Evolutionary conservation across 169 alveolate species (phyloP).

Genomic region (Eimeria necatrix): DNA sequence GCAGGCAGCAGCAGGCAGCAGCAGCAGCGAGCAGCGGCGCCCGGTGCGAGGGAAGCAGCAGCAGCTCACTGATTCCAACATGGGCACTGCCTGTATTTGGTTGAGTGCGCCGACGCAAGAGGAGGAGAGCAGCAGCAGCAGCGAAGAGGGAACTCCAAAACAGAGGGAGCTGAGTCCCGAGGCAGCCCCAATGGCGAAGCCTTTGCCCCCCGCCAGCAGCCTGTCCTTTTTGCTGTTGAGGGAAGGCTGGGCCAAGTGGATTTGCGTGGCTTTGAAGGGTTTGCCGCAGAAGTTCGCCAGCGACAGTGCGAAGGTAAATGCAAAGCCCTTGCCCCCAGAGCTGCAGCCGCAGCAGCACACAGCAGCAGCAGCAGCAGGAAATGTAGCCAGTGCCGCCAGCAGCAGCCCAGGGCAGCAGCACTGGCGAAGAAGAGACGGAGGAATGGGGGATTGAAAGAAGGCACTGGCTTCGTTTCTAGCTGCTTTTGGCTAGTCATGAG

Average conservation of each 20-base stretch:
- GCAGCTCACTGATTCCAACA: constrained; percentile 75
- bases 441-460: not conserved
- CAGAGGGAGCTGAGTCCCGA: constrained; percentile 76
- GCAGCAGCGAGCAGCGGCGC: not conserved
- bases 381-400: not conserved
- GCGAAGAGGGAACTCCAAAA: constrained; percentile 76
- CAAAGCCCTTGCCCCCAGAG: constrained; percentile 71
- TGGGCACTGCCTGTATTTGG: constrained; percentile 82
- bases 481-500: not conserved
- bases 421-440: not conserved
- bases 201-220: constrained; percentile 42
- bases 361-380: not conserved
- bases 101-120: constrained; percentile 79
- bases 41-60: not conserved
- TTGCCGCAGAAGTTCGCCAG: constrained; percentile 75
- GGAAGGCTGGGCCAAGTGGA: constrained; percentile 39
- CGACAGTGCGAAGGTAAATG: constrained; percentile 68
- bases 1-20: not conserved
- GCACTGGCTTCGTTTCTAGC: not conserved
- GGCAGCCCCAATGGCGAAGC: constrained; percentile 51
- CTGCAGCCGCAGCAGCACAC: constrained; percentile 47
- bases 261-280: constrained; percentile 66
- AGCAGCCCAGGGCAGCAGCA: not conserved
- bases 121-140: constrained; percentile 66
- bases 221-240: constrained; percentile 20